Evolutionary conservation across 768 basidiomycete genomes (phyloP).

Genomic region (Boletus bicolor): DNA sequence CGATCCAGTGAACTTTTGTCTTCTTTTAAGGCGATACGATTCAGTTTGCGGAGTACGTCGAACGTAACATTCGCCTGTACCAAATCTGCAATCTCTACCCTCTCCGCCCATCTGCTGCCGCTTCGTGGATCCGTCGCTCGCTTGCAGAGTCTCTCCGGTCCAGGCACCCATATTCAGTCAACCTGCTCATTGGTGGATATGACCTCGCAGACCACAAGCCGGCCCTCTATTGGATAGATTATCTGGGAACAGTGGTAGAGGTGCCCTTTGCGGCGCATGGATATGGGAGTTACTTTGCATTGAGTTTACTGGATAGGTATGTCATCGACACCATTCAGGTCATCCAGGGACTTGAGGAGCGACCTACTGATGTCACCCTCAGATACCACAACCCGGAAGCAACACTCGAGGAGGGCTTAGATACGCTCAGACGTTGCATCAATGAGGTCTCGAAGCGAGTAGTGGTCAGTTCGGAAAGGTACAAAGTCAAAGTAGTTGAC

Average conservation of each 20-base stretch:
- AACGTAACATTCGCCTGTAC: conserved; percentile 93
- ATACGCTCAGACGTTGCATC: conserved; percentile 80
- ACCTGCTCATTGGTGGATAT: conserved; percentile 89
- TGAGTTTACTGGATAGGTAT: conserved; percentile 89
- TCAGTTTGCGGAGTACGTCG: conserved; percentile 94
- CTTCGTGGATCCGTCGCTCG: conserved; percentile 91
- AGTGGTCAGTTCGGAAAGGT: conserved; percentile 74
- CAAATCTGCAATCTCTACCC: conserved; percentile 92
- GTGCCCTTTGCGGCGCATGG: conserved; percentile 96
- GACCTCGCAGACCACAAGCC: conserved; percentile 74
- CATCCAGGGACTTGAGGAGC: not conserved
- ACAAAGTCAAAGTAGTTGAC: conserved; percentile 90
- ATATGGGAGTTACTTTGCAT: conserved; percentile 88
- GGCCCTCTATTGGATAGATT: conserved; percentile 93
- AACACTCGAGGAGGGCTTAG: conserved; percentile 80
- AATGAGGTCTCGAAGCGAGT: conserved; percentile 83
- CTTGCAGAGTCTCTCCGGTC: conserved; percentile 89
- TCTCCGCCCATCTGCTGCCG: conserved; percentile 86
- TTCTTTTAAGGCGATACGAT: conserved; percentile 77
- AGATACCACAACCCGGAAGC: conserved; percentile 93
- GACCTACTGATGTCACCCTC: not conserved
- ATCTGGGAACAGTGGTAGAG: conserved; percentile 83
- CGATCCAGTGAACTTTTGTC: not conserved
- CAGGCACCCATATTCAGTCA: conserved; percentile 84
- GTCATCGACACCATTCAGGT: conserved; percentile 13